Conservation (phyloP, 805 yeast species). For the Metschnikowia similis region DNA sequence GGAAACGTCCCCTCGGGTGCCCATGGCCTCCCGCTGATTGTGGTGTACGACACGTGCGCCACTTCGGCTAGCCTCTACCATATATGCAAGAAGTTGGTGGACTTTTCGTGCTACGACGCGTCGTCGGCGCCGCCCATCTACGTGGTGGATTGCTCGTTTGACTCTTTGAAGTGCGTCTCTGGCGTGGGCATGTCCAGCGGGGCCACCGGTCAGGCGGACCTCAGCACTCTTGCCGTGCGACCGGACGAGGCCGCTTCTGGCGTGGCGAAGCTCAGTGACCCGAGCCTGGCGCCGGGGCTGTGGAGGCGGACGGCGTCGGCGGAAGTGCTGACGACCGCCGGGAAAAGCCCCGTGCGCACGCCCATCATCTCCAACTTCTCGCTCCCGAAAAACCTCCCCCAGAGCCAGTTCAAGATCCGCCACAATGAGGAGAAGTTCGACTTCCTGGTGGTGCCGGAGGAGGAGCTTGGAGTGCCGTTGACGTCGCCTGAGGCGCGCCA, state of each 20-base stretch:
- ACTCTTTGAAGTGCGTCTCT: conserved; percentile 24
- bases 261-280: neutral
- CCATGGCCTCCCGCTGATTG: conserved; percentile 36
- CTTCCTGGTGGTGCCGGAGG: conserved; percentile 5
- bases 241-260: conserved; percentile 1
- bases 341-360: conserved; percentile 14
- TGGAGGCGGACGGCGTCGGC: neutral
- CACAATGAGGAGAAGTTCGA: conserved; percentile 49
- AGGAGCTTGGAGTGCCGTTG: conserved; percentile 7
- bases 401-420: conserved; percentile 38
- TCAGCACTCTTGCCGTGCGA: conserved; percentile 2
- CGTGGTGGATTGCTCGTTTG: conserved; percentile 42
- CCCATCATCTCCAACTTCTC: conserved; percentile 50
- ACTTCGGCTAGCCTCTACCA: conserved; percentile 40
- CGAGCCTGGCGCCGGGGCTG: neutral
- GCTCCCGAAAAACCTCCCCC: conserved; percentile 39
- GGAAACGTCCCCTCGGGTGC: conserved; percentile 12
- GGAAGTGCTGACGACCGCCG: neutral
- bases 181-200: conserved; percentile 23
- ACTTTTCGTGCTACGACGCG: conserved; percentile 23
- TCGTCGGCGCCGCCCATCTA: conserved; percentile 31
- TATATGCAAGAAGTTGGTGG: conserved; percentile 45
- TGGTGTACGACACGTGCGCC: conserved; percentile 48
- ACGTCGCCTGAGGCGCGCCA: conserved; percentile 5
- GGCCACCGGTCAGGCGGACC: conserved; percentile 9